Evolutionary conservation across 345 rosid genomes (phyloP).

Genomic region (Eucalyptus caleyi): DNA sequence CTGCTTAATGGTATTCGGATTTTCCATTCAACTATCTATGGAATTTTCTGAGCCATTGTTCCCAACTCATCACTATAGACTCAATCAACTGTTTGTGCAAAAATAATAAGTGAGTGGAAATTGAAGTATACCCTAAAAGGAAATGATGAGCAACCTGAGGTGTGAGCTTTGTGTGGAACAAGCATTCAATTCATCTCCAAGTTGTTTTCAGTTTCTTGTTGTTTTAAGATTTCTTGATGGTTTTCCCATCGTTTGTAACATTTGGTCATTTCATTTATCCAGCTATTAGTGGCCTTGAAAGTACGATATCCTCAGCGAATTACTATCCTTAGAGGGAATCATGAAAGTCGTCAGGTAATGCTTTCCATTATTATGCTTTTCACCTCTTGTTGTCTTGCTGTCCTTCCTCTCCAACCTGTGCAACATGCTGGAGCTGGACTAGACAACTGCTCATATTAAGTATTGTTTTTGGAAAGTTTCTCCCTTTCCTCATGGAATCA

Average conservation of each 20-base stretch:
- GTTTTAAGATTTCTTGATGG: neutral
- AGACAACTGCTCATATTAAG: neutral
- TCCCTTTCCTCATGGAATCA: neutral
- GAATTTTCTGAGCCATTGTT: neutral
- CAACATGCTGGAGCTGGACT: neutral
- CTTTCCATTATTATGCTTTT: neutral
- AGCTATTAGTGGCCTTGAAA: constrained; percentile 86
- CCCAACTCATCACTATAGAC: neutral
- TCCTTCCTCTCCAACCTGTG: neutral
- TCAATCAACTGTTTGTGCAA: neutral
- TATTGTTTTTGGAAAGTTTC: neutral
- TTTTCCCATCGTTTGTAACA: neutral
- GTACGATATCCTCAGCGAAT: constrained; percentile 84
- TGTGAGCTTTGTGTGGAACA: neutral
- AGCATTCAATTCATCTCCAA: neutral
- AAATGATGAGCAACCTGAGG: neutral
- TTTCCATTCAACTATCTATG: neutral
- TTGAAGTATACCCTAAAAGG: neutral
- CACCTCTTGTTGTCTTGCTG: neutral
- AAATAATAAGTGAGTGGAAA: neutral
- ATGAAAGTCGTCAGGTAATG: constrained; percentile 94
- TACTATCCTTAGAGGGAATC: constrained; percentile 95
- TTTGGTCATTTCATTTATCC: constrained; percentile 3
- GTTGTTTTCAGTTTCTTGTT: neutral
- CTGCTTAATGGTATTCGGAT: neutral